Evolutionary conservation across 2,329 filamentous ascomycete genomes (phyloP), one percentile per base, ranked within the genome.

Genomic region (Bertia moriformis): DNA sequence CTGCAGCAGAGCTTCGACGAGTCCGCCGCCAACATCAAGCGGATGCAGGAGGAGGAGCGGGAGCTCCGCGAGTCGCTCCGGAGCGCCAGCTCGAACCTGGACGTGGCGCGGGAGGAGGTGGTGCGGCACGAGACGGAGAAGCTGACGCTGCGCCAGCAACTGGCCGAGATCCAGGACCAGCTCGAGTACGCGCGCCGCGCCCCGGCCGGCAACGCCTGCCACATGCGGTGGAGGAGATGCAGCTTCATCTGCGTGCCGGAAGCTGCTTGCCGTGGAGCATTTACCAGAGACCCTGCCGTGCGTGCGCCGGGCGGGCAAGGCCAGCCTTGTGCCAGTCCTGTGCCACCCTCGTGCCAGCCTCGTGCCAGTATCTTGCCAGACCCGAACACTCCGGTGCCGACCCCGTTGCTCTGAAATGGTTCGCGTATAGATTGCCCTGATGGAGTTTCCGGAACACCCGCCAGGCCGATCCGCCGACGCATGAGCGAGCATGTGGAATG

Each of bases 41-140:
- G 88, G 45, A 75, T 98, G 57, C 88, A 96, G 56, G 88, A 95
- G 51, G 89, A 96, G 61, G 89, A 95, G 61, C 84, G 80, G 55
- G 73, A 79, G 45, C 71, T 95, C 36, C 76, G 84, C 44, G 88
- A 95, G 47, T 84, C 82, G 32, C 71, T 98, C 41, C 80, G 83
- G 40, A 65, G 72, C 39, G 84, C 86, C 3, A 89, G 75, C 51
- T 66, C 81, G 22, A 87, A 98, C 56, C 68, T 96, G 44, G 86
- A 93, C 49, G 71, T 73, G 38, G 74, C 86, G 36, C 85, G 79
- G 60, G 71, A 83, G 52, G 74, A 79, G 48, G 85, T 80, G 57
- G 74, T 72, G 24, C 74, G 78, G 40, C 78, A 84, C 46, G 87
- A 96, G 57, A 78, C 73, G 49, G 91, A 96, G 62, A 94, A 93